These are phyloP conservation scores for Obelidium mucronatum DNA, from an alignment of 192 early-diverging fungal genomes.

Conservation along the genomic window DNA sequence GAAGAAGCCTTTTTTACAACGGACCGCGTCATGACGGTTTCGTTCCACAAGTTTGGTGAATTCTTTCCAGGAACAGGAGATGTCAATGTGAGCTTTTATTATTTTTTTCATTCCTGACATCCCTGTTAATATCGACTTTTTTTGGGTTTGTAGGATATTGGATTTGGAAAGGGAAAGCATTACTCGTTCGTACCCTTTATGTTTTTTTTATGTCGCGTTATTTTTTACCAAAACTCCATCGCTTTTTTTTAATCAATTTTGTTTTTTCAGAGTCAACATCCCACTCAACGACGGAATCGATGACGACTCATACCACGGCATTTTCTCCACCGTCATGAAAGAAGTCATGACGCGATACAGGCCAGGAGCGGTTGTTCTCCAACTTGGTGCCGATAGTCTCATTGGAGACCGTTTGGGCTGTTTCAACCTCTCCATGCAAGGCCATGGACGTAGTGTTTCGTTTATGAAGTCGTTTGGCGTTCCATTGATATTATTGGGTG, in stretches of 20 bases:
- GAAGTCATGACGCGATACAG: constrained; percentile 94
- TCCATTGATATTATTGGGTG: constrained; percentile 91
- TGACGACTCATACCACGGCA: constrained; percentile 81
- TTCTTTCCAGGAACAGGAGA: constrained; percentile 99
- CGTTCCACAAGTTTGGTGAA: constrained; percentile 95
- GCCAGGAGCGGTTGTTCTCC: constrained; percentile 94
- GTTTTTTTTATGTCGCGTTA: constrained; percentile 44
- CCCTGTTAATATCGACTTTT: no score
- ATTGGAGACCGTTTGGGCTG: constrained; percentile 94
- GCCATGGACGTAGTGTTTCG: constrained; percentile 92
- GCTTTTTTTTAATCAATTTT: neutral
- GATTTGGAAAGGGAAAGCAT: constrained; percentile 87
- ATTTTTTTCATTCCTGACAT: neutral
- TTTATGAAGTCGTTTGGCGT: constrained; percentile 94
- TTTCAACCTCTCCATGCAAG: constrained; percentile 92
- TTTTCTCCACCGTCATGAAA: constrained; percentile 76
- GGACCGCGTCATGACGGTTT: constrained; percentile 94
- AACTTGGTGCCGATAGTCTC: constrained; percentile 96
- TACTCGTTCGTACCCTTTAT: constrained; percentile 92
- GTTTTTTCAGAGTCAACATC: constrained; percentile 31
- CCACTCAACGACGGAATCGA: constrained; percentile 67
- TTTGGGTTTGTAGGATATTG: constrained; percentile 85
- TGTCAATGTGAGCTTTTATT: constrained; percentile 64
- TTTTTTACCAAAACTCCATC: neutral
- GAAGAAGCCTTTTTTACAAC: constrained; percentile 94